Evolutionary conservation across 768 basidiomycete genomes (phyloP), one percentile per base, ranked within the genome.

Genomic region (Gloeophyllum trabeum): DNA sequence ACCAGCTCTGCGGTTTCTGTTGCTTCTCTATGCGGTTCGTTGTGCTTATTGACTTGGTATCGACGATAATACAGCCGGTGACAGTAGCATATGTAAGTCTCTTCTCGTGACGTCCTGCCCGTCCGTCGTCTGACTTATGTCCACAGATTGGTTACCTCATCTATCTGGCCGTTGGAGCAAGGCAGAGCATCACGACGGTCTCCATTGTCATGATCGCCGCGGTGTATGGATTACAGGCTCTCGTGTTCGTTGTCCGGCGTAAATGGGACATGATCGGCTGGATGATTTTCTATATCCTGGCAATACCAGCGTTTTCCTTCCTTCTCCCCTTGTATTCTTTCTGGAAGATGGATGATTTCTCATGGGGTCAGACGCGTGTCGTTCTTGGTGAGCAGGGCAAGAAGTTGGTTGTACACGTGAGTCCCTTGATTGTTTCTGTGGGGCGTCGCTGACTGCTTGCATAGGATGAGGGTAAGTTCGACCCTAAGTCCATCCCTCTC

Each of bases 251-350:
- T 46, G 67, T 97, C 57, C 76, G 92, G 39, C 79, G 90, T 48
- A 91, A 96, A 59, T 98, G 93, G 87, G 93, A 97, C 60, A 96
- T 97, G 91, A 79, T 97, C 52, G 91, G 90, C 4, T 94, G 92
- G 90, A 89, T 90, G 84, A 52, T 89, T 23, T 88, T 99, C 65
- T 99, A 98, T 62, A 90, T 98, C 56, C 59, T 92, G 25, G 92
- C 94, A 43, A 87, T 97, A 48, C 93, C 93, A 3, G 75, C 79
- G 34, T 96, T 94, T 66, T 91, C 90, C 5, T 87, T 96, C 72
- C 73, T 88, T 66, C 75, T 97, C 21, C 93, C 91, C 3, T 65
- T 96, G 10, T 93, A 91, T 59, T 92, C 90, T 4, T 94, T 97
- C 81, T 98, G 92, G 93, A 73, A 68, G 50, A 96, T 97, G 92